Evolutionary conservation across 75 land plant species (phyloP).

Genomic region (Pinus albicaulis): DNA sequence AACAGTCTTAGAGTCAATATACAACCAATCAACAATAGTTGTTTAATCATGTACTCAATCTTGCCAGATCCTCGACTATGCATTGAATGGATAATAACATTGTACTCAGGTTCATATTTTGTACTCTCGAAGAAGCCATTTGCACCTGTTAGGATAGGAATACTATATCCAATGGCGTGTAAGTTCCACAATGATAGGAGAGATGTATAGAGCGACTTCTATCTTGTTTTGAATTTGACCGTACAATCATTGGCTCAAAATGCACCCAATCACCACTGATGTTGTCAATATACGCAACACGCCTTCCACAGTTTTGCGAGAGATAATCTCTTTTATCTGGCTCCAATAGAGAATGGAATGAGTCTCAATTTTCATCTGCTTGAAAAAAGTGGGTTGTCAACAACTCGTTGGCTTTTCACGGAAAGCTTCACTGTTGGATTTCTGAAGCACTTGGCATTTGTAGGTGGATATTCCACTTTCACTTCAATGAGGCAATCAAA

Average conservation of each 20-base stretch:
- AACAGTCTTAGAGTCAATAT: no score
- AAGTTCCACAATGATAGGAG: slow-evolving; percentile 64
- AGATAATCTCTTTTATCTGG: slow-evolving; percentile 61
- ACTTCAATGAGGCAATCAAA: no score
- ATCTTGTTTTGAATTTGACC: slow-evolving; percentile 45
- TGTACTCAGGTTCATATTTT: slow-evolving; percentile 15
- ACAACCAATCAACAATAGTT: slow-evolving; percentile 50
- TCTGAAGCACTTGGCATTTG: slow-evolving; percentile 53
- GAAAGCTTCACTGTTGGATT: no score
- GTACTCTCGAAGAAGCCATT: slow-evolving; percentile 68
- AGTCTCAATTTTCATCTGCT: slow-evolving; percentile 41
- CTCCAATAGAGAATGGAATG: slow-evolving; percentile 54
- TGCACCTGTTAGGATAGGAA: slow-evolving; percentile 68
- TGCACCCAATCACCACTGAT: no score
- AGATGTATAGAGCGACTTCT: slow-evolving; percentile 61
- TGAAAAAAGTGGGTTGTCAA: slow-evolving; percentile 54
- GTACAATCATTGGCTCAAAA: no score
- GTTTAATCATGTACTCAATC: slow-evolving; percentile 49
- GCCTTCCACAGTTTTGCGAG: no score
- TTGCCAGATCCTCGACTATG: slow-evolving; percentile 24
- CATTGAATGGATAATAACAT: background rate
- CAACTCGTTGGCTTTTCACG: slow-evolving; percentile 47
- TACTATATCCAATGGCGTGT: slow-evolving; percentile 68
- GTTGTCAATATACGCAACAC: no score
- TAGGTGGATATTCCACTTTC: no score